Base-by-base conservation (phyloP, 345 rosid genomes). In the Iberis pinnata region DNA sequence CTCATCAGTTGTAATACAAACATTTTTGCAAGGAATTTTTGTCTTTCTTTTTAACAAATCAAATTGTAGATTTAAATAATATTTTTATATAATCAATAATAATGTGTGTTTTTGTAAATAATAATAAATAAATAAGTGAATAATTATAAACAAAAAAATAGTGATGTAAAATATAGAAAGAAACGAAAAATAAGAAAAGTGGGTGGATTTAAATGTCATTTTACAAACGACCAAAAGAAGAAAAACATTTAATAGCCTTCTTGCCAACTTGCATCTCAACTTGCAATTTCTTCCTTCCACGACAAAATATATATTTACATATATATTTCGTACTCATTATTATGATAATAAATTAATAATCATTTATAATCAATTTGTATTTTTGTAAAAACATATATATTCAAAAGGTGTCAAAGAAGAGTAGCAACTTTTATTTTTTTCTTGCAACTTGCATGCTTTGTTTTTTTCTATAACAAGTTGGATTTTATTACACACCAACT, bases 181-280 rank as follows among this genome's bases (percentile, higher is more conserved):
- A 29, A 7, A 29, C 33, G 25, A 29, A 25, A 24, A 24, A 53
- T 38, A 45, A 51, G 18, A 47, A 49, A 42, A 31, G 60, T 57
- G 29, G 64, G 63, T 61, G 61, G 53, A 32, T 61, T 65, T 45
- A 43, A 56, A 61, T 61, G 67, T 49, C 56, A 55, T 50, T 56
- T 20, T 59, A 64, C 68, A 70, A 70, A 32, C n/a, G 37, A 32
- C n/a, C n/a, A 9, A 56, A 58, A 69, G 32, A 63, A 14, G 40
- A 39, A 58, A 58, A 68, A 64, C 61, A 67, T 63, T n/a, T 63
- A 67, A 69, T 59, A 63, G 56, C 66, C 65, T 49, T 29, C 56
- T 39, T 60, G 67, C 72, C 82, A 58, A 78, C 72, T 75, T 78
- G 83, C 80, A 53, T 6, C 27, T 59, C 80, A 78, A 75, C 66